Percentiles rank a stretch among this genome's conserved stretches.
phyloP scores from a whole-genome alignment of 2,329 filamentous ascomycete genomes.

The Sclerotinia trifoliorum region DNA sequence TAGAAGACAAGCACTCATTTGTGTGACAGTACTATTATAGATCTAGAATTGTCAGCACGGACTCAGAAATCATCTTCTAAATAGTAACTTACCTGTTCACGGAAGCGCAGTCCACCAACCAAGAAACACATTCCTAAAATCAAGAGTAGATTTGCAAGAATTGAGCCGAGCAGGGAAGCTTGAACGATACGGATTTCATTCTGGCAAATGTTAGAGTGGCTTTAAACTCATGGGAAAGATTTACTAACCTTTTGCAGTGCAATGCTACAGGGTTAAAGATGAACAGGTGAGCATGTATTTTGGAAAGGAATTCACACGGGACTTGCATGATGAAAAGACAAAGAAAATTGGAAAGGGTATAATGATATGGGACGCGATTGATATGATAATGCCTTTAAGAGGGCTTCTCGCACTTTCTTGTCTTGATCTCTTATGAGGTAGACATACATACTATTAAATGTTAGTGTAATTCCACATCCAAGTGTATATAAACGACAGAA shows the following conservation, averaged over 20 bases:
- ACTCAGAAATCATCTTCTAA: too few relatives aligned
- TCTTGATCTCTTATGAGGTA: constrained; percentile 45
- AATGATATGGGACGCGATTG: constrained; percentile 48
- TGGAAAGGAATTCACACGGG: constrained; percentile 29
- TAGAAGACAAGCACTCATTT: constrained; percentile 92
- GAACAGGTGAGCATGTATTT: constrained; percentile 42
- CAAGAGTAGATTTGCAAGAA: constrained; percentile 81
- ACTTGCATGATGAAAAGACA: constrained; percentile 29
- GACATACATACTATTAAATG: constrained; percentile 53
- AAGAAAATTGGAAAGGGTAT: constrained; percentile 16
- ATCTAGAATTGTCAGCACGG: constrained; percentile 50
- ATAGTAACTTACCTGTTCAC: constrained; percentile 65
- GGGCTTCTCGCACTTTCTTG: constrained; percentile 48
- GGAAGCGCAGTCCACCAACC: constrained; percentile 78
- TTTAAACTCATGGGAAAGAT: background rate
- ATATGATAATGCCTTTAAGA: constrained; percentile 46
- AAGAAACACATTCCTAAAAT: constrained; percentile 93
- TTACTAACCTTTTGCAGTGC: constrained; percentile 64
- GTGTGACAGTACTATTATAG: constrained; percentile 92
- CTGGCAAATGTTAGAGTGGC: constrained; percentile 42
- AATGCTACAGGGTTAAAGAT: constrained; percentile 54
- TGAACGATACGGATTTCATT: constrained; percentile 89
- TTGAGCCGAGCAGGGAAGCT: constrained; percentile 84
- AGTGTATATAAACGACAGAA: constrained; percentile 22
- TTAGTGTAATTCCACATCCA: constrained; percentile 30